Conservation (phyloP, 345 rosid species). For the Eucalyptus polybractea region DNA sequence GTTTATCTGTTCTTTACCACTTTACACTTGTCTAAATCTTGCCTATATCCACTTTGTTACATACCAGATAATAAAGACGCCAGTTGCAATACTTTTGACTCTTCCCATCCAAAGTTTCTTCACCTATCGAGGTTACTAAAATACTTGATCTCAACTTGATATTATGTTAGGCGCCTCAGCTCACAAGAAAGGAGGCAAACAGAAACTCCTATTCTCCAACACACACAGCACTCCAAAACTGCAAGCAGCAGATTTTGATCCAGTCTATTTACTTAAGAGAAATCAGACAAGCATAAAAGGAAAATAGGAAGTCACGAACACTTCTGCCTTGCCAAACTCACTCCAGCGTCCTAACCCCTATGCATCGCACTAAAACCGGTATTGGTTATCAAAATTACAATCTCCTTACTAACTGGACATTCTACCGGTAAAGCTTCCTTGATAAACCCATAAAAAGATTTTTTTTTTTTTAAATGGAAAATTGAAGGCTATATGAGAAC, state of each 20-base stretch:
- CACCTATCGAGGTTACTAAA: background rate
- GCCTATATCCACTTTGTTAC: background rate
- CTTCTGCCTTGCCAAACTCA: background rate
- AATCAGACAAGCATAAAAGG: background rate
- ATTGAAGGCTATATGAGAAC: background rate
- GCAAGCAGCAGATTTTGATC: background rate
- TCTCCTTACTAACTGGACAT: background rate
- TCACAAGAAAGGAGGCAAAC: background rate
- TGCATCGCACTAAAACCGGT: background rate
- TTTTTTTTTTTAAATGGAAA: background rate
- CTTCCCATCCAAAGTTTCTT: background rate
- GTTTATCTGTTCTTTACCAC: background rate
- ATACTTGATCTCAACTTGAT: background rate
- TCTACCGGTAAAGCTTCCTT: background rate
- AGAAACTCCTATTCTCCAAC: background rate
- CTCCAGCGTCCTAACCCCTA: background rate
- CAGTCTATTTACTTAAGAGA: background rate
- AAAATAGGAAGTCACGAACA: background rate
- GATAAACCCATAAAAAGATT: background rate
- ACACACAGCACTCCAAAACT: background rate
- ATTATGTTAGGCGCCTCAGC: background rate
- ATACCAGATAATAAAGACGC: background rate
- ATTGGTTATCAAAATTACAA: background rate
- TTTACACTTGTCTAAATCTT: background rate
- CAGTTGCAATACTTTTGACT: background rate